Evolutionary conservation across 148 eudicot species (phyloP).

Genomic region (Vaccinium corymbosum): DNA sequence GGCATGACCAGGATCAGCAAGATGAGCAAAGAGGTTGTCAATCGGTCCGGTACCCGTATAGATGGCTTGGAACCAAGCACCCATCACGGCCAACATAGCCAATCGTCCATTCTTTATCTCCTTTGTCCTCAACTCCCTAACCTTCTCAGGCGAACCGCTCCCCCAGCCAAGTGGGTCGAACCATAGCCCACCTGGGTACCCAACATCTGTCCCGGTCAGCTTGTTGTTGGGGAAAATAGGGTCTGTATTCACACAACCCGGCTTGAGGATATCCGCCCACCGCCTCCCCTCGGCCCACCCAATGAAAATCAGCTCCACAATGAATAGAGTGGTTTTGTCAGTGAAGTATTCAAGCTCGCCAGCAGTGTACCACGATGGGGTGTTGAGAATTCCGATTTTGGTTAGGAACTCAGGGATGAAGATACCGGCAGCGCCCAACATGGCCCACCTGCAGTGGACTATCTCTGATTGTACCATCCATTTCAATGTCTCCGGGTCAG

Average conservation of each 20-base stretch:
- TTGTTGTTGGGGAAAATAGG: conserved; percentile 98
- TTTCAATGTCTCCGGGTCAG: conserved; percentile 87
- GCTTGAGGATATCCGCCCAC: conserved; percentile 95
- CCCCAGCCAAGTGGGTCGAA: conserved; percentile 99
- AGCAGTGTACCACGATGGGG: conserved; percentile 98
- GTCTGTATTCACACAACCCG: conserved; percentile 88
- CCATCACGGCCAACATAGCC: conserved; percentile 97
- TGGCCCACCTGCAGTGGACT: conserved; percentile 97
- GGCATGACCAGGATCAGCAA: conserved; percentile 98
- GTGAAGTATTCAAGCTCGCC: conserved; percentile 95
- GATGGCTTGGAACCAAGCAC: conserved; percentile 95
- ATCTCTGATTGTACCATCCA: conserved; percentile 86
- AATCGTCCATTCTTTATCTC: conserved; percentile 96
- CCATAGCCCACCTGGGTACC: conserved; percentile 98
- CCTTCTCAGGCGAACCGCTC: conserved; percentile 63
- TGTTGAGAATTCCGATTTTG: conserved; percentile 85
- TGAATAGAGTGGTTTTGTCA: conserved; percentile 86
- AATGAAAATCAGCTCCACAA: conserved; percentile 68
- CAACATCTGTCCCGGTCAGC: conserved; percentile 93
- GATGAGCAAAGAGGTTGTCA: conserved; percentile 95
- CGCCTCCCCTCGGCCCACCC: conserved; percentile 99
- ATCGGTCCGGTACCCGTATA: conserved; percentile 94
- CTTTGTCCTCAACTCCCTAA: conserved; percentile 89
- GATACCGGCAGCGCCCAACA: conserved; percentile 94
- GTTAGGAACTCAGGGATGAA: conserved; percentile 96